Percentiles rank a stretch among this genome's conserved stretches.
Conservation (phyloP, 805 yeast species). For the Priceomyces carsonii region DNA sequence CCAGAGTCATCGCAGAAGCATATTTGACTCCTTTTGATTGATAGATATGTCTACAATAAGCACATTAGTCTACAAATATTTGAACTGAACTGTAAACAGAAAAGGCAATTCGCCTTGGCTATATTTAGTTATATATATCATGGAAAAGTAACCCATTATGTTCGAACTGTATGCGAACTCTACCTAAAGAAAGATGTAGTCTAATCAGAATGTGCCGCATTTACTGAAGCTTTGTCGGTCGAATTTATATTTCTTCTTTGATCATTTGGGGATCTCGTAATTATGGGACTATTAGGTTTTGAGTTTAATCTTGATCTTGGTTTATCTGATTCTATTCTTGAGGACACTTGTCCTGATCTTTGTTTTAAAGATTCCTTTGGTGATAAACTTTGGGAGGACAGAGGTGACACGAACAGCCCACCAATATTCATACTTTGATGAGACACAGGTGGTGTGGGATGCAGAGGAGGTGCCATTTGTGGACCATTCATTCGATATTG, state of each 20-base stretch:
- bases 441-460: conserved; percentile 12
- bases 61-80: too few species aligned
- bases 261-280: conserved; percentile 20
- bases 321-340: conserved; percentile 2
- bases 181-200: too few species aligned
- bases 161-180: too few species aligned
- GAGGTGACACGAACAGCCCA: conserved; percentile 19
- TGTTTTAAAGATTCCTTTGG: conserved; percentile 29
- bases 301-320: conserved; percentile 10
- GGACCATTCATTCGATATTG: conserved; percentile 8
- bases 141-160: too few species aligned
- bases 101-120: too few species aligned
- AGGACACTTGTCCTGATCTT: conserved; percentile 2
- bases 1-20: conserved; percentile 96
- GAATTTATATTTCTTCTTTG: too few species aligned
- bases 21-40: conserved; percentile 83
- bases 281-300: conserved; percentile 18
- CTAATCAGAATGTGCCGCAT: too few species aligned
- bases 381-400: conserved; percentile 28
- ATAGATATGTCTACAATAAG: background rate
- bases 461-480: conserved; percentile 8
- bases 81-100: conserved; percentile 1
- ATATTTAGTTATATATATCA: too few species aligned
- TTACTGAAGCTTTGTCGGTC: too few species aligned
- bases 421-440: conserved; percentile 13